These are phyloP conservation scores for Ramalina intermedia DNA, from an alignment of 495 filamentous ascomycete genomes.

Conservation along the genomic window DNA sequence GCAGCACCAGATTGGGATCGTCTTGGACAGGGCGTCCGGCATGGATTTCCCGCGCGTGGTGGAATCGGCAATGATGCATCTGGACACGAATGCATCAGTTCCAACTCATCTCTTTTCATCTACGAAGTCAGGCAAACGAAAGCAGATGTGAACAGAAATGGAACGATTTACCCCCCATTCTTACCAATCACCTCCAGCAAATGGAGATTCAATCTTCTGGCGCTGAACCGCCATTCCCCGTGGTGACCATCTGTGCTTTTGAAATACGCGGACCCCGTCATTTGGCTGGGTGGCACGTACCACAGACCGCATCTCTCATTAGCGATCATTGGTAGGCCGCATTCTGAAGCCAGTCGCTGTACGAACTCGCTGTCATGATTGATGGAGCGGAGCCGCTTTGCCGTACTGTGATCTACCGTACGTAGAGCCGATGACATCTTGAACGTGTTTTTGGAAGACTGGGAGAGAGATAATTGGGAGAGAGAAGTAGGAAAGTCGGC, in stretches of 20 bases:
- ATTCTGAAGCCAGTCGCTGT: conserved; percentile 33
- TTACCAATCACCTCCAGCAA: conserved; percentile 47
- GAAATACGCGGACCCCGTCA: conserved; percentile 71
- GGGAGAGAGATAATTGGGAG: conserved; percentile 1
- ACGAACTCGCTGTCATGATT: conserved; percentile 55
- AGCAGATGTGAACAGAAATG: conserved; percentile 4
- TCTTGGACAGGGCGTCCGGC: conserved; percentile 88
- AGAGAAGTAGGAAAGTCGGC: not conserved
- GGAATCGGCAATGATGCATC: conserved; percentile 90
- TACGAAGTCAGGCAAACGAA: not conserved
- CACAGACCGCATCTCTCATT: conserved; percentile 93
- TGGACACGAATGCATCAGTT: conserved; percentile 16
- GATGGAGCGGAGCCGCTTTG: conserved; percentile 65
- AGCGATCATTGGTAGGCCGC: conserved; percentile 64
- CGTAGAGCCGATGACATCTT: conserved; percentile 23
- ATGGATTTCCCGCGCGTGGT: conserved; percentile 87
- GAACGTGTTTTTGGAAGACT: conserved; percentile 16
- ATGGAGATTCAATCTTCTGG: conserved; percentile 70
- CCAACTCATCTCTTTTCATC: not conserved
- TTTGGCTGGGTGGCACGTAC: conserved; percentile 62
- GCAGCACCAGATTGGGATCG: conserved; percentile 81
- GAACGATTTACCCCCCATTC: conserved; percentile 43
- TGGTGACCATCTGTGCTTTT: conserved; percentile 95
- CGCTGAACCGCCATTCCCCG: conserved; percentile 78
- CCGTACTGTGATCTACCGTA: not conserved